These are phyloP conservation scores for Globisporangium apiculatum DNA, from an alignment of 352 stramenopile species.

Conservation along the genomic window DNA sequence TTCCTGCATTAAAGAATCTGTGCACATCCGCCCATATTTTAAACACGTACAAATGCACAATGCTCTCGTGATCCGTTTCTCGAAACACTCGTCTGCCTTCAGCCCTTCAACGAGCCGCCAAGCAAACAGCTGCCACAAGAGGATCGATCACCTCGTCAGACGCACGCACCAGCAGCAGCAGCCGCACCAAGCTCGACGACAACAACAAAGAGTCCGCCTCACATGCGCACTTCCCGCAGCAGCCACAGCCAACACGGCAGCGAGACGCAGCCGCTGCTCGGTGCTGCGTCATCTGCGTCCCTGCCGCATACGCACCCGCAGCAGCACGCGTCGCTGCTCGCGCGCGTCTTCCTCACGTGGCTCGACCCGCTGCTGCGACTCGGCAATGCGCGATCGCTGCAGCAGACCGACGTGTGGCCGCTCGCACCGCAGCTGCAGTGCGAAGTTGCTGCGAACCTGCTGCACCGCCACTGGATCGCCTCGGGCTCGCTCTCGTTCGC, in stretches of 20 bases:
- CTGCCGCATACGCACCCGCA: slow-evolving; percentile 23
- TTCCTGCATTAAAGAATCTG: too few species aligned
- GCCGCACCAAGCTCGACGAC: too few species aligned
- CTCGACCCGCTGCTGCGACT: slow-evolving; percentile 31
- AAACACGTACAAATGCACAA: too few species aligned
- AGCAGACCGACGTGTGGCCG: slow-evolving; percentile 51
- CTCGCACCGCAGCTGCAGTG: slow-evolving; percentile 32
- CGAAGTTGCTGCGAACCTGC: slow-evolving; percentile 34
- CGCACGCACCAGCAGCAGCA: background rate
- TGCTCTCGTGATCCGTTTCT: too few species aligned
- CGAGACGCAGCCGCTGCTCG: slow-evolving; percentile 27
- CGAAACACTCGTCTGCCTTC: too few species aligned
- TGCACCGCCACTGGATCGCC: slow-evolving; percentile 54
- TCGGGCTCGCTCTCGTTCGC: slow-evolving; percentile 44
- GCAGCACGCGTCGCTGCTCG: slow-evolving; percentile 33
- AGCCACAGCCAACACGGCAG: slow-evolving; percentile 2
- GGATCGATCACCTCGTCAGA: background rate
- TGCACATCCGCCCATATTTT: too few species aligned
- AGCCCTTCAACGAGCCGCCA: background rate
- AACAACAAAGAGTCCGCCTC: background rate
- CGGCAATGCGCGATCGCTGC: slow-evolving; percentile 21
- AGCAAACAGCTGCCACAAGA: background rate
- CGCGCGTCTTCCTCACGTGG: slow-evolving; percentile 40
- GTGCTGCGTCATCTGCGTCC: slow-evolving; percentile 5
- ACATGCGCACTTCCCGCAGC: slow-evolving; percentile 1